Evolutionary conservation across 106 monocot species (phyloP).

Genomic region (Amphibolis antarctica): DNA sequence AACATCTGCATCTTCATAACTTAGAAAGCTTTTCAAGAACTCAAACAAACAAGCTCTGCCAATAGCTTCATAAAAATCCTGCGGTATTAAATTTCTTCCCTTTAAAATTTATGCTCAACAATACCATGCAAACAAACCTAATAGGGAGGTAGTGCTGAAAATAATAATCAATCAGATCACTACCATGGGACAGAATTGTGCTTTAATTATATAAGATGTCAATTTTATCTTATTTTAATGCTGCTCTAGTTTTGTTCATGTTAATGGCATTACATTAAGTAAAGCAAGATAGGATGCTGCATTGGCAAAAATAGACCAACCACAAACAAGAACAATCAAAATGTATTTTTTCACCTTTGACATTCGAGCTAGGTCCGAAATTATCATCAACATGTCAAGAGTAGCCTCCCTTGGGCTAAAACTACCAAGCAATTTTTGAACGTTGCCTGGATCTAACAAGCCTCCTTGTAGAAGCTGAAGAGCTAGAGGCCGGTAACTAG

Average conservation of each 20-base stretch:
- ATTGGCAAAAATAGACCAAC: not conserved
- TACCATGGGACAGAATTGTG: not conserved
- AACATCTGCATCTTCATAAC: slow-evolving; percentile 59
- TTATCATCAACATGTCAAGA: slow-evolving; percentile 84
- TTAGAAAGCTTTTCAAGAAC: slow-evolving; percentile 52
- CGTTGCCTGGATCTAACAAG: slow-evolving; percentile 44
- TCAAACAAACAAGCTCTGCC: slow-evolving; percentile 54
- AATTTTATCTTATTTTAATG: too few species aligned
- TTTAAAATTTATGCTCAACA: not conserved
- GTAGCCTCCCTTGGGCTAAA: slow-evolving; percentile 49
- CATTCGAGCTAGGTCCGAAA: slow-evolving; percentile 98
- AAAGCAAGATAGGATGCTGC: not conserved
- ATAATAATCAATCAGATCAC: too few species aligned
- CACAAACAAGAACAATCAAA: not conserved
- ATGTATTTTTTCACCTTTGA: slow-evolving; percentile 46
- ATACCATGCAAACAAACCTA: too few species aligned
- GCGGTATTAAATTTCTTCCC: not conserved
- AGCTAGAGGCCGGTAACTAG: slow-evolving; percentile 71
- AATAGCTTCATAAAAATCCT: slow-evolving; percentile 88
- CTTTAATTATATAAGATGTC: too few species aligned
- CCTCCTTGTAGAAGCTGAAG: slow-evolving; percentile 71
- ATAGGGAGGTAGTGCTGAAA: too few species aligned
- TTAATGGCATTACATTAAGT: too few species aligned
- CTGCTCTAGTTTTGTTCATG: slow-evolving; percentile 1
- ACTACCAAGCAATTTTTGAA: slow-evolving; percentile 35